Evolutionary conservation across 495 filamentous ascomycete species (phyloP), one percentile per base, ranked within the genome.

Genomic region (Penicillium lividum): DNA sequence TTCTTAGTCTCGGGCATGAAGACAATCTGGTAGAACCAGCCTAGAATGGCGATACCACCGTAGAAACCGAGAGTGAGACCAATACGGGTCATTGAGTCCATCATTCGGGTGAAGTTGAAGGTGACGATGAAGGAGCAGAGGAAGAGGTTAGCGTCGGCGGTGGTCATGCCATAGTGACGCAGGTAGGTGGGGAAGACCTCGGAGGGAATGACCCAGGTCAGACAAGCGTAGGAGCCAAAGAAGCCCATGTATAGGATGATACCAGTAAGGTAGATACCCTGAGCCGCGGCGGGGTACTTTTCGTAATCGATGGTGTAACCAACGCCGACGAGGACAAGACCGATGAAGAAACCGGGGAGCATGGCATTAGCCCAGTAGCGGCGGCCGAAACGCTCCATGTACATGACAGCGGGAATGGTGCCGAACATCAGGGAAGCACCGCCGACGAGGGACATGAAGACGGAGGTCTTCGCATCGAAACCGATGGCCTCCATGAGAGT

Each of bases 1-100:
- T 85, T 83, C 72, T 84, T 85, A 3, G 83, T 86, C 73, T 86
- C 83, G 0, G 82, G 82, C 82, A 85, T 85, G 67, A 86, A 86
- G 27, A 84, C 57, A 18, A 84, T 72, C 70, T 84, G 82, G 60
- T 84, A 84, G 55, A 82, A 65, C 80, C 80, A 83, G 7, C 81
- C 82, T 0, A 86, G 10, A 1, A 80, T 73, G 4, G 83, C 82
- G 60, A 85, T 84, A 18, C 83, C 83, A 58, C 83, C 82, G 63
- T 85, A 86, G 70, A 85, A 86, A 15, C 83, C 83, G 0, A 85
- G 74, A 0, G 80, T 77, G 16, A 86, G 71, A 27, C 82, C 83
- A 29, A 82, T 85, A 8, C 71, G 73, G 10, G 77, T 77, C 80
- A 86, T 83, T 27, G 82, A 75, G 8, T 74, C 60, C 69, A 82